Base-by-base conservation (phyloP, 139 green algal genomes). In the Astrephomene gubernaculifera region DNA sequence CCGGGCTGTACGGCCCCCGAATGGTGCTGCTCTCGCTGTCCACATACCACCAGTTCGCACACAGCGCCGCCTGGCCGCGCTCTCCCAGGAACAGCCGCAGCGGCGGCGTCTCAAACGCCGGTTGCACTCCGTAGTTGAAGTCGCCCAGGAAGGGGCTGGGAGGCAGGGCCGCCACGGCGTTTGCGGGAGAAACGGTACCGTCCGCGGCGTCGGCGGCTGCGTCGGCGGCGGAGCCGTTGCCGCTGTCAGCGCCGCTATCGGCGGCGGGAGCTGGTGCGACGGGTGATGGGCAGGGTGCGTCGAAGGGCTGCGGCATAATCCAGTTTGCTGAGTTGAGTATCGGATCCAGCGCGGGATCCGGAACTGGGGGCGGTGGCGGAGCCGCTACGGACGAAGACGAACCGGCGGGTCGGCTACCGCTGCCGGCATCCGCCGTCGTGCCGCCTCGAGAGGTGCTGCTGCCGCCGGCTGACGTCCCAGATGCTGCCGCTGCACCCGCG, bases 301-400 rank as follows among this genome's bases (percentile, higher is more conserved):
- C 61, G 33, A 85, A 75, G 14, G 64, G 79, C 60, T 44, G 5
- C 39, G 76, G 76, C 76, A 83, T 73, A 29, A 83, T 72, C 76
- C 76, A 83, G 39, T 71, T 71, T 3, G 27, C 60, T 2, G 29
- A 9, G 41, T 73, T 27, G 0, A 82, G 54, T 29, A 82, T 57
- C 2, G 74, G 74, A 25, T 82, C 74, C 0, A 27, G 54, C 29
- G 70, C 74, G 17, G 65, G 65, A 17, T 44, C 36, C 1, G 29
- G 70, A 1, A 10, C 2, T 43, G 41, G 70, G 31, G 45, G 31
- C 45, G 45, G 21, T 33, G 71, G 21, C 71, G 19, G n/a, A 7
- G 70, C 70, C n/a, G n/a, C n/a, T n/a, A n/a, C n/a, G n/a, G n/a
- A n/a, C n/a, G n/a, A n/a, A n/a, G n/a, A n/a, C n/a, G n/a, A n/a